phyloP scores from a whole-genome alignment of 148 eudicot species.

The Pouteria glomerata region DNA sequence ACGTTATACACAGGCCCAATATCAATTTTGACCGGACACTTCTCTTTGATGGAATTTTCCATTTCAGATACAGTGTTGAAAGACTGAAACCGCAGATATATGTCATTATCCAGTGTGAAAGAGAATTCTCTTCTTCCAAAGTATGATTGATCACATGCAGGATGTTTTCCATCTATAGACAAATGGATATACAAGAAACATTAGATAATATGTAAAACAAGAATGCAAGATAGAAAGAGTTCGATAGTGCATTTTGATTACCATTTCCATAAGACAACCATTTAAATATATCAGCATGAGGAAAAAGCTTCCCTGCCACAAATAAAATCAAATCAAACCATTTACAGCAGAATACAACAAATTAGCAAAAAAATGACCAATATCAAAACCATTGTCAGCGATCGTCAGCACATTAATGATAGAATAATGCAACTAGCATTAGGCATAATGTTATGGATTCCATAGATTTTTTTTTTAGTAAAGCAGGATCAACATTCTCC shows the following conservation, averaged over 20 bases:
- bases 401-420: background rate
- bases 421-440: background rate
- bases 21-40: slow-evolving; percentile 88
- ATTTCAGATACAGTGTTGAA: slow-evolving; percentile 66
- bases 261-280: slow-evolving; percentile 98
- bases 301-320: slow-evolving; percentile 78
- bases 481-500: background rate
- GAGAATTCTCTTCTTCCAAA: slow-evolving; percentile 87
- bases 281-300: slow-evolving; percentile 72
- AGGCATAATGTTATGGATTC: background rate
- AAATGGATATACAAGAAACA: background rate
- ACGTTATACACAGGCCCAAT: slow-evolving; percentile 92
- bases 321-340: background rate
- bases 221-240: background rate
- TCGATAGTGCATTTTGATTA: slow-evolving; percentile 23
- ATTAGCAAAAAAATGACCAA: background rate
- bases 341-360: background rate
- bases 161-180: slow-evolving; percentile 89
- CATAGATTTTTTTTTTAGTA: background rate
- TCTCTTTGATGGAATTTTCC: slow-evolving; percentile 72
- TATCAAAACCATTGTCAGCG: background rate
- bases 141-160: slow-evolving; percentile 78
- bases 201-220: background rate
- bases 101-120: slow-evolving; percentile 70
- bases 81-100: slow-evolving; percentile 77